Conservation (phyloP, 129 eudicot genomes). For the Lactuca sativa region DNA sequence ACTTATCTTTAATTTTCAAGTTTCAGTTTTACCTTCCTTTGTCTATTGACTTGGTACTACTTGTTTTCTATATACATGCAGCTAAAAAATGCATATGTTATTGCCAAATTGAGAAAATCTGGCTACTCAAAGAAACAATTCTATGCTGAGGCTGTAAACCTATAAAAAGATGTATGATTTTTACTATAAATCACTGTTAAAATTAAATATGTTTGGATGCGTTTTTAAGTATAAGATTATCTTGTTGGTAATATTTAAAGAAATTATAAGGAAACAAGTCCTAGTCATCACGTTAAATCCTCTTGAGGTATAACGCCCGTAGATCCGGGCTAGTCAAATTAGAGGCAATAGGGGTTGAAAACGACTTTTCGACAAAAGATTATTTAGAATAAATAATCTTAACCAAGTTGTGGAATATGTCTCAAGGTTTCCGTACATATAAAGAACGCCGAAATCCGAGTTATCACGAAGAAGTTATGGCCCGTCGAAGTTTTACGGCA, state of each 20-base stretch:
- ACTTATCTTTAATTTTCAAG: background rate
- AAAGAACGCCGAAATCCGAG: too few species aligned
- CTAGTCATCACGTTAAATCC: too few species aligned
- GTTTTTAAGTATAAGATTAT: constrained; percentile 8
- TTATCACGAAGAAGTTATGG: too few species aligned
- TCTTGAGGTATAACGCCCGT: too few species aligned
- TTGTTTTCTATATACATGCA: constrained; percentile 37
- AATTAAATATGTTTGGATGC: background rate
- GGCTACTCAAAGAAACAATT: constrained; percentile 85
- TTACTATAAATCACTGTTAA: constrained; percentile 11
- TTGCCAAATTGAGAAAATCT: constrained; percentile 67
- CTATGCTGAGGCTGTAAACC: constrained; percentile 61
- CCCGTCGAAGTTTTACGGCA: too few species aligned
- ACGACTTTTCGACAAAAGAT: too few species aligned
- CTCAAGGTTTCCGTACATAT: too few species aligned
- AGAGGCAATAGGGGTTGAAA: too few species aligned
- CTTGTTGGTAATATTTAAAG: background rate
- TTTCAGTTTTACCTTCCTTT: background rate
- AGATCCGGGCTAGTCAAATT: too few species aligned
- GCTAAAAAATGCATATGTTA: constrained; percentile 90
- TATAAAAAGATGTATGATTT: constrained; percentile 75
- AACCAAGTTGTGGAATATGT: too few species aligned
- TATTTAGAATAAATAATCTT: too few species aligned
- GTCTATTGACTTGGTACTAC: constrained; percentile 21
- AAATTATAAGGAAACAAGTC: too few species aligned